phyloP scores from a whole-genome alignment of 192 early-diverging fungal species.

The Phycomyces nitens region DNA sequence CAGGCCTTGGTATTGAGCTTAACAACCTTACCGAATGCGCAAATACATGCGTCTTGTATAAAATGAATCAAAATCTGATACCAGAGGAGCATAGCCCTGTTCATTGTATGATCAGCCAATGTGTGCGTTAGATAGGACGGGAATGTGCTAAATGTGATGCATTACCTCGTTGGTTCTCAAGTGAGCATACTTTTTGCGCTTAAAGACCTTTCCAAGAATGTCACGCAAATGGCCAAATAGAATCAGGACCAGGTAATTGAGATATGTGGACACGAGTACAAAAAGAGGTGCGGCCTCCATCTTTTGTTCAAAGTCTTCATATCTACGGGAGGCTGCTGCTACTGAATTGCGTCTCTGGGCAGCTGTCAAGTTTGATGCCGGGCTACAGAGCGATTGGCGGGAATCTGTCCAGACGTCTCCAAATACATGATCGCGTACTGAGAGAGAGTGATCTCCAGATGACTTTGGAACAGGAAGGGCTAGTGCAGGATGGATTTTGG shows the following conservation, averaged over 20 bases:
- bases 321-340: slow-evolving; percentile 19
- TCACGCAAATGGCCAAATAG: slow-evolving; percentile 81
- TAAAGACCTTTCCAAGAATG: slow-evolving; percentile 70
- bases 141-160: neutral
- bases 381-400: neutral
- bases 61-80: slow-evolving; percentile 90
- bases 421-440: slow-evolving; percentile 7
- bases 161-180: slow-evolving; percentile 41
- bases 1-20: too few relatives aligned
- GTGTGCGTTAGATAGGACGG: neutral
- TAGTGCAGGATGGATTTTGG: slow-evolving; percentile 10
- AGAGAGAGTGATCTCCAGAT: slow-evolving; percentile 25
- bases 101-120: neutral
- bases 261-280: slow-evolving; percentile 80
- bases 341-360: slow-evolving; percentile 29
- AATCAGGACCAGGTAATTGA: slow-evolving; percentile 83
- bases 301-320: slow-evolving; percentile 39
- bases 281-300: slow-evolving; percentile 53
- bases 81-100: slow-evolving; percentile 77
- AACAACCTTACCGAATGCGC: slow-evolving; percentile 63
- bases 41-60: slow-evolving; percentile 81
- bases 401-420: neutral
- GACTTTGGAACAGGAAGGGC: slow-evolving; percentile 22
- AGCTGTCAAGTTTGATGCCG: slow-evolving; percentile 13
- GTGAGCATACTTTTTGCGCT: slow-evolving; percentile 60